phyloP scores from a whole-genome alignment of 2,329 filamentous ascomycete genomes.

The Didymella lethalis region DNA sequence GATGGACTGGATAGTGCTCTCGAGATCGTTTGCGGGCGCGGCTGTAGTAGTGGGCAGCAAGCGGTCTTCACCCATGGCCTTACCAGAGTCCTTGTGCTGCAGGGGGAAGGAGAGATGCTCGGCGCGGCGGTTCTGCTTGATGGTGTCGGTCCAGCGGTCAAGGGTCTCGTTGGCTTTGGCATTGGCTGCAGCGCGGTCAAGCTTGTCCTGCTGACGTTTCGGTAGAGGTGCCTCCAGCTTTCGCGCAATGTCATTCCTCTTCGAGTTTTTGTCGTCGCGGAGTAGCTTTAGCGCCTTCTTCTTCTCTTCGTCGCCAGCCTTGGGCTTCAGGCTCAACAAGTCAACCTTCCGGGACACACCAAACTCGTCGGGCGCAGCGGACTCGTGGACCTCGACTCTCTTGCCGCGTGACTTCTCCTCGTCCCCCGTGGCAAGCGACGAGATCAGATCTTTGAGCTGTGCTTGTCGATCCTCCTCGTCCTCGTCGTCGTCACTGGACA shows the following conservation, averaged over 20 bases:
- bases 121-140: slow-evolving; percentile 90
- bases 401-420: slow-evolving; percentile 45
- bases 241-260: slow-evolving; percentile 63
- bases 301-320: slow-evolving; percentile 75
- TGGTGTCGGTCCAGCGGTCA: slow-evolving; percentile 90
- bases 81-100: slow-evolving; percentile 71
- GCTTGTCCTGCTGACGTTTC: slow-evolving; percentile 82
- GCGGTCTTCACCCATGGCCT: slow-evolving; percentile 67
- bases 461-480: slow-evolving; percentile 64
- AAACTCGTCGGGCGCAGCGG: slow-evolving; percentile 68
- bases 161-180: slow-evolving; percentile 92
- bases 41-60: slow-evolving; percentile 66
- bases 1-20: slow-evolving; percentile 85
- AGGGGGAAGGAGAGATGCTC: slow-evolving; percentile 92
- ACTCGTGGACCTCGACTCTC: slow-evolving; percentile 62
- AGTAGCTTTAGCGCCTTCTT: slow-evolving; percentile 82
- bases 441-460: slow-evolving; percentile 73
- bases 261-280: slow-evolving; percentile 68
- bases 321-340: slow-evolving; percentile 76
- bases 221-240: slow-evolving; percentile 85
- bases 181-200: slow-evolving; percentile 84
- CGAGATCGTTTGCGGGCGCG: slow-evolving; percentile 79
- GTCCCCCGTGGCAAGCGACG: slow-evolving; percentile 63
- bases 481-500: slow-evolving; percentile 55
- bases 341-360: slow-evolving; percentile 72